Evolutionary conservation across 768 basidiomycete species (phyloP).

Genomic region (Termitomyces bulborhizus): DNA sequence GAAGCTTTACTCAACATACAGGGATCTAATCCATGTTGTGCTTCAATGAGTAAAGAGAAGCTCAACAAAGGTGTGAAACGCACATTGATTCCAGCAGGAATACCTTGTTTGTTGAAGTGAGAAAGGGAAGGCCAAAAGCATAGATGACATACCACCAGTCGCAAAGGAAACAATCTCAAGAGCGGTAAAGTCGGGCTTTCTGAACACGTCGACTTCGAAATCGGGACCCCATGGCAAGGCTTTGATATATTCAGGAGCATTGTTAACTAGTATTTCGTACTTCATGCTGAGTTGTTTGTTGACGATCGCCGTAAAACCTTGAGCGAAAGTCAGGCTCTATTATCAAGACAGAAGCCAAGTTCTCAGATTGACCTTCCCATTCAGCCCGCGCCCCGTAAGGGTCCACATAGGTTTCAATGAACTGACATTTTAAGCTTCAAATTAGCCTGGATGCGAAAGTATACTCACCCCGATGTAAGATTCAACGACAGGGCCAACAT

Average conservation of each 20-base stretch:
- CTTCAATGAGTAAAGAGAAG: neutral
- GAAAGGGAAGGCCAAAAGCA: neutral
- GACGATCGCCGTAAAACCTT: constrained; percentile 85
- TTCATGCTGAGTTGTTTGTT: constrained; percentile 80
- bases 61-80: constrained; percentile 14
- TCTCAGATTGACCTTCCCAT: constrained; percentile 65
- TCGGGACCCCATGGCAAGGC: constrained; percentile 75
- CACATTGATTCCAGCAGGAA: constrained; percentile 83
- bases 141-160: constrained; percentile 55
- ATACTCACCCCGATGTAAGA: constrained; percentile 66
- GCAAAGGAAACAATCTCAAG: constrained; percentile 79
- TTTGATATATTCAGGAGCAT: constrained; percentile 76
- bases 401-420: constrained; percentile 83
- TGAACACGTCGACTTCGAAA: constrained; percentile 67
- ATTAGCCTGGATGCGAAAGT: neutral
- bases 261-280: constrained; percentile 69
- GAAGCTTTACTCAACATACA: constrained; percentile 25
- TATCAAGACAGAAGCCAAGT: neutral
- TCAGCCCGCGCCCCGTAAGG: constrained; percentile 89
- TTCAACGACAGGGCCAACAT: constrained; percentile 83
- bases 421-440: constrained; percentile 23
- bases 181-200: constrained; percentile 85
- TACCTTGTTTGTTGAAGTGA: constrained; percentile 37
- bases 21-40: constrained; percentile 47
- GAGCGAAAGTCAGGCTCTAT: constrained; percentile 4